Evolutionary conservation across 192 early-diverging fungal genomes (phyloP).

Genomic region (Funneliformis mosseae): DNA sequence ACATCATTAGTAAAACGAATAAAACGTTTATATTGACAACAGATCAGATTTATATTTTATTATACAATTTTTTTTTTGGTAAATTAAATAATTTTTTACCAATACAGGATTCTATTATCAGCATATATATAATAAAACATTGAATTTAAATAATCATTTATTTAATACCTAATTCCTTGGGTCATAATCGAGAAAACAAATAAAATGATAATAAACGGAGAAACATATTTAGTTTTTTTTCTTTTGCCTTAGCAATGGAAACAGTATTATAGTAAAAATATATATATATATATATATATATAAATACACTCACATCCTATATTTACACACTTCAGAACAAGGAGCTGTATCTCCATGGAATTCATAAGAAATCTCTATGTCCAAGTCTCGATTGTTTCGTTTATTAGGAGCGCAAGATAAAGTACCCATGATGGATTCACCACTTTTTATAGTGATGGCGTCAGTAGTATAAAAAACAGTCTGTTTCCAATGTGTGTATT

Average conservation of each 20-base stretch:
- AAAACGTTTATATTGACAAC: no score
- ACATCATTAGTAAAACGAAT: no score
- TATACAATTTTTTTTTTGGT: no score
- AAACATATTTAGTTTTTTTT: neutral
- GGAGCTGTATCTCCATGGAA: conserved; percentile 42
- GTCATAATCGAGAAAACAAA: neutral
- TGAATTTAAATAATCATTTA: neutral
- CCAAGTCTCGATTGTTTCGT: conserved; percentile 91
- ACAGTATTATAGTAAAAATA: neutral
- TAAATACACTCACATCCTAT: conserved; percentile 44
- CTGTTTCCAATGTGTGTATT: conserved; percentile 98
- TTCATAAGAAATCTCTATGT: conserved; percentile 73
- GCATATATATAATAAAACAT: neutral
- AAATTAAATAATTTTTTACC: neutral
- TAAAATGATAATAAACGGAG: neutral
- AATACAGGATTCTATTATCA: neutral
- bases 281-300: no score
- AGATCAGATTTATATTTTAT: no score
- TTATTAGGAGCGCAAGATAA: conserved; percentile 65
- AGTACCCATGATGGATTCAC: conserved; percentile 69
- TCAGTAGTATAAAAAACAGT: conserved; percentile 80
- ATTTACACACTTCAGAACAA: conserved; percentile 47
- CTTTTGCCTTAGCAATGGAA: neutral
- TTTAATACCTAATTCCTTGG: conserved; percentile 37
- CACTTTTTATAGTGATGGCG: conserved; percentile 74